Percentiles rank a stretch among this genome's conserved stretches.
Evolutionary conservation across 192 early-diverging fungal species (phyloP).

Genomic region (Radiomyces spectabilis): DNA sequence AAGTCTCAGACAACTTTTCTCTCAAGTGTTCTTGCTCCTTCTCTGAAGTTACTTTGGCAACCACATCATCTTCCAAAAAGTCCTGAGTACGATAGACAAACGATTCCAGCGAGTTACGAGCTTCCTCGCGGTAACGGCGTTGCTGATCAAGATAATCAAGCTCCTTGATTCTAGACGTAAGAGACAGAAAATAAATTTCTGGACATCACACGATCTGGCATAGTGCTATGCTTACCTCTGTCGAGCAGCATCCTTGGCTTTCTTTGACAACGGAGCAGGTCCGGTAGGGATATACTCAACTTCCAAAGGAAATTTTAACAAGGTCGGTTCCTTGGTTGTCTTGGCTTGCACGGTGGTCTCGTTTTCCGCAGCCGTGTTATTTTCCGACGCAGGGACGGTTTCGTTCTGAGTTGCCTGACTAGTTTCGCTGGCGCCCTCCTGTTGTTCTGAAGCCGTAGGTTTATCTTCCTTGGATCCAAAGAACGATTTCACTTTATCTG

Average conservation of each 20-base stretch:
- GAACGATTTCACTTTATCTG: constrained; percentile 59
- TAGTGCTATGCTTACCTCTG: constrained; percentile 23
- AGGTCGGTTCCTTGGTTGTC: background rate
- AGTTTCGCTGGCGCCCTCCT: no score
- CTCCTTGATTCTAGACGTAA: constrained; percentile 21
- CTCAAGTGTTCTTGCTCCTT: constrained; percentile 61
- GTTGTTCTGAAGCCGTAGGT: constrained; percentile 28
- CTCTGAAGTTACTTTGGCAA: constrained; percentile 58
- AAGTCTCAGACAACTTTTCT: constrained; percentile 42
- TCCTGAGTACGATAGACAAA: constrained; percentile 86
- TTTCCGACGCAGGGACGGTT: no score
- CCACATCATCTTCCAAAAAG: constrained; percentile 69
- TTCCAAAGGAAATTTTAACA: constrained; percentile 10
- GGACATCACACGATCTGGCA: background rate
- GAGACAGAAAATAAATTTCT: background rate
- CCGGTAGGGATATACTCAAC: constrained; percentile 20
- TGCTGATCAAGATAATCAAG: constrained; percentile 71
- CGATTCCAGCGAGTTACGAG: constrained; percentile 82
- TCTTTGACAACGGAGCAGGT: constrained; percentile 7
- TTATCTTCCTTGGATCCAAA: constrained; percentile 48
- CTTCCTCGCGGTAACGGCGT: constrained; percentile 70
- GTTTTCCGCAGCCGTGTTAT: no score
- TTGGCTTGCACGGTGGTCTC: background rate
- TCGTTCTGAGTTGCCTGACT: no score
- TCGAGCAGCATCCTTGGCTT: constrained; percentile 19